A percentile compares a stretch with the other conserved stretches of the same genome.
Evolutionary conservation across 163 green algal species (phyloP).

Genomic region (Scenedesmus sp.): DNA sequence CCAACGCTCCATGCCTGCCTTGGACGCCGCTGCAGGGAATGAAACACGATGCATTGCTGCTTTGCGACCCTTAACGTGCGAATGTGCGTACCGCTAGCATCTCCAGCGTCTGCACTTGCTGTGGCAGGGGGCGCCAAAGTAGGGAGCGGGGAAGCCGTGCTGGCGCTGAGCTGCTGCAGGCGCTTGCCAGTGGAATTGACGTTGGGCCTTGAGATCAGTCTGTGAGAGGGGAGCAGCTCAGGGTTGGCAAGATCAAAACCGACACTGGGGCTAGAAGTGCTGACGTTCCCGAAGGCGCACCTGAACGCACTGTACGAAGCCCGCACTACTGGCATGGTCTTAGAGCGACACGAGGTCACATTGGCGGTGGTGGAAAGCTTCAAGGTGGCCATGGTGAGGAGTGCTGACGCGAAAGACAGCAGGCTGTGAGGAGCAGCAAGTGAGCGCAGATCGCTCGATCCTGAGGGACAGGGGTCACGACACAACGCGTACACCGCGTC

Average conservation of each 20-base stretch:
- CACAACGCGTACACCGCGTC: neutral
- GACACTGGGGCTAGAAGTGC: neutral
- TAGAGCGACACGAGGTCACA: neutral
- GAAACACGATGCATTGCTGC: neutral
- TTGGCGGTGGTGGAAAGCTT: neutral
- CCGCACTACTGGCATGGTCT: neutral
- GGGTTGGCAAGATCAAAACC: neutral
- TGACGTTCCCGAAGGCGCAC: neutral
- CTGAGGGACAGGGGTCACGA: neutral
- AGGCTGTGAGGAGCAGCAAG: neutral
- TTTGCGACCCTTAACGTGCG: neutral
- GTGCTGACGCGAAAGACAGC: constrained; percentile 1
- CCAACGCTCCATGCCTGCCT: neutral
- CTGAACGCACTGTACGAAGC: constrained; percentile 7
- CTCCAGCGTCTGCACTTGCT: constrained; percentile 3
- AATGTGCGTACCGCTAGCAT: neutral
- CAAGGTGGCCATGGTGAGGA: neutral
- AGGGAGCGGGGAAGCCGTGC: constrained; percentile 8
- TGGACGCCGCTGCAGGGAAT: neutral
- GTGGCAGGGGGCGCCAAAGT: constrained; percentile 13
- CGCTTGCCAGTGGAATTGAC: neutral
- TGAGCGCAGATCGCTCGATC: neutral
- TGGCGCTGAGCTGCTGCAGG: constrained; percentile 15
- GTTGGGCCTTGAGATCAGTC: constrained; percentile 27
- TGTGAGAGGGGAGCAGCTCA: neutral